These are phyloP conservation scores for Acanthamoeba royreba DNA, from an alignment of 208 protist species.

Conservation along the genomic window DNA sequence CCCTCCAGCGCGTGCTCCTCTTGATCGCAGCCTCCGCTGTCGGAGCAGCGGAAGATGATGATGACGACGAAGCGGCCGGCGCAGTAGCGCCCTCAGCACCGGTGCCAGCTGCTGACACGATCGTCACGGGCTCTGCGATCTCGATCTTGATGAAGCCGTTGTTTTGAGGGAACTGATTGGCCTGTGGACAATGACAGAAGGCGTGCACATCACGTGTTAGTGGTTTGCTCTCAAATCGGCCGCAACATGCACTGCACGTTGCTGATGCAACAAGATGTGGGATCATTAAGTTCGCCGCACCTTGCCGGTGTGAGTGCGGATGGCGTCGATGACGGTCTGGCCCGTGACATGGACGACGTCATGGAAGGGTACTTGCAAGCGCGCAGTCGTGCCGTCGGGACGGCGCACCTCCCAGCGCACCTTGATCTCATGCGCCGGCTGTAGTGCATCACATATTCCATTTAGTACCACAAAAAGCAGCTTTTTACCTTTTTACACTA, in stretches of 20 bases:
- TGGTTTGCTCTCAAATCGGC: too few species aligned
- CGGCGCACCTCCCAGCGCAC: background rate
- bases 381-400: background rate
- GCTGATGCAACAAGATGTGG: background rate
- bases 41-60: background rate
- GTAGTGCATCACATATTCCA: background rate
- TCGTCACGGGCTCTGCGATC: background rate
- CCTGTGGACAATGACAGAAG: too few species aligned
- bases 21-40: background rate
- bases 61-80: background rate
- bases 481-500: too few species aligned
- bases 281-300: background rate
- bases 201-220: background rate
- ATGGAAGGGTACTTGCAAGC: conserved; percentile 14
- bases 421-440: background rate
- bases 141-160: conserved; percentile 27
- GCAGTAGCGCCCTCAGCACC: background rate
- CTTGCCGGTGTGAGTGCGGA: background rate
- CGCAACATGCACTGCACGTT: too few species aligned
- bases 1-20: background rate
- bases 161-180: background rate
- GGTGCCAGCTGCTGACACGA: background rate
- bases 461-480: too few species aligned
- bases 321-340: background rate
- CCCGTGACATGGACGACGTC: background rate